phyloP scores from a whole-genome alignment of 306 rosid species.

The Argentina anserina region DNA sequence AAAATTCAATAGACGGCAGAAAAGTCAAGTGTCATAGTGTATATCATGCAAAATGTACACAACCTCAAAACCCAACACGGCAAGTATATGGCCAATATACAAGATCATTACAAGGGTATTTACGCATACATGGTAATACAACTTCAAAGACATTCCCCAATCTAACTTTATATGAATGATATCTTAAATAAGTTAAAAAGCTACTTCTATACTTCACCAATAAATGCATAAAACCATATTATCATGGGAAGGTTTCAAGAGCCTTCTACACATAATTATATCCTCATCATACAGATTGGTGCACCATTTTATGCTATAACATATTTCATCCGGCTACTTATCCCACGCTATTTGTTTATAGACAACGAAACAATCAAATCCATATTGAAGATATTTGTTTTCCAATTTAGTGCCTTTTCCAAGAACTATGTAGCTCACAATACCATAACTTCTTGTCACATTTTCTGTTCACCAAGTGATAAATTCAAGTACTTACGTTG shows the following conservation, averaged over 20 bases:
- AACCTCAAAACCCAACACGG: not conserved
- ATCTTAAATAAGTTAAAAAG: not conserved
- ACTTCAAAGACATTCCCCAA: not conserved
- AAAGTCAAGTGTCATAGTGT: not conserved
- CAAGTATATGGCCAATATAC: not conserved
- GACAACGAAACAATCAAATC: not conserved
- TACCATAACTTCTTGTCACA: not conserved
- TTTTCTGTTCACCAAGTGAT: slow-evolving; percentile 22
- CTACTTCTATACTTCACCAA: not conserved
- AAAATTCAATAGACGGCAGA: not conserved
- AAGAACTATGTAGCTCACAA: not conserved
- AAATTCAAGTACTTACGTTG: slow-evolving; percentile 64
- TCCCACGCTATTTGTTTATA: not conserved
- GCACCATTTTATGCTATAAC: not conserved
- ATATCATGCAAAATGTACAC: not conserved
- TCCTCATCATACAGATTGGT: not conserved
- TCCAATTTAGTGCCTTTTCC: not conserved
- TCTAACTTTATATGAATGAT: not conserved
- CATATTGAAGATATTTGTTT: not conserved
- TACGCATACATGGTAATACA: not conserved
- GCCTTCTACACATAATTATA: not conserved
- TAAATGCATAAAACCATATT: not conserved
- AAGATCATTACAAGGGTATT: not conserved
- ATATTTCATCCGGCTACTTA: not conserved
- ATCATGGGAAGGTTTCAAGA: not conserved